Evolutionary conservation across 768 basidiomycete species (phyloP), one percentile per base, ranked within the genome.

Genomic region (Xerocomus potaroensis): DNA sequence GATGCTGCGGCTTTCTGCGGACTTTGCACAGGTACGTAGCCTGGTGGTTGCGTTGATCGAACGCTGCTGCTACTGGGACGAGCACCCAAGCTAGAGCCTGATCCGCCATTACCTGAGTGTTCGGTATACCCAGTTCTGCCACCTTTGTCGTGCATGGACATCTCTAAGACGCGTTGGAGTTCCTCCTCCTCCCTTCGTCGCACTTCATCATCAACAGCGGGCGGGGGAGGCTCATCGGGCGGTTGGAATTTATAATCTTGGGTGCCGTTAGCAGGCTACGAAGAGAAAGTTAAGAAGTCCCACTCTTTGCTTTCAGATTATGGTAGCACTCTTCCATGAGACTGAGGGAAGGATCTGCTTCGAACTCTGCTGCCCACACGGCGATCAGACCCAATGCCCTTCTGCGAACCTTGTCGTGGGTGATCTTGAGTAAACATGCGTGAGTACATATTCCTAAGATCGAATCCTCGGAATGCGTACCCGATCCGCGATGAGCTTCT

Each of bases 241-340:
- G 70, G 59, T 41, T 84, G 79, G 51, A 89, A 90, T 55, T 81
- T 87, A 66, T 81, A 87, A 51, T 81, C 89, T 90, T 21, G 11
- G 24, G 23, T 30, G 41, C 5, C 2, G 7, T 63, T 60, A 58
- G 60, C 55, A 9, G 31, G 31, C 15, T 23, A 34, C 8, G 18
- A 22, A 16, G 26, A 21, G 24, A 15, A 7, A 5, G 42, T 21
- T 5, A 16, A 48, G 14, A 1, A 33, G 57, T 3, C 72, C 56
- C 54, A 93, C 95, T 86, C 72, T 93, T 96, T 3, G 80, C 72
- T 67, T 87, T 86, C 33, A 99, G 70, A 45, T 68, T 75, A 53
- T 87, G 83, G 58, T 89, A 92, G 43, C 90, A 85, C 52, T 96
- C 91, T 55, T 86, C 84, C 87, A 98, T 94, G 26, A 98, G 72